A percentile compares a stretch with the other conserved stretches of the same genome.
Evolutionary conservation across 2,329 filamentous ascomycete genomes (phyloP).

Genomic region (Raffaelea albimanens): DNA sequence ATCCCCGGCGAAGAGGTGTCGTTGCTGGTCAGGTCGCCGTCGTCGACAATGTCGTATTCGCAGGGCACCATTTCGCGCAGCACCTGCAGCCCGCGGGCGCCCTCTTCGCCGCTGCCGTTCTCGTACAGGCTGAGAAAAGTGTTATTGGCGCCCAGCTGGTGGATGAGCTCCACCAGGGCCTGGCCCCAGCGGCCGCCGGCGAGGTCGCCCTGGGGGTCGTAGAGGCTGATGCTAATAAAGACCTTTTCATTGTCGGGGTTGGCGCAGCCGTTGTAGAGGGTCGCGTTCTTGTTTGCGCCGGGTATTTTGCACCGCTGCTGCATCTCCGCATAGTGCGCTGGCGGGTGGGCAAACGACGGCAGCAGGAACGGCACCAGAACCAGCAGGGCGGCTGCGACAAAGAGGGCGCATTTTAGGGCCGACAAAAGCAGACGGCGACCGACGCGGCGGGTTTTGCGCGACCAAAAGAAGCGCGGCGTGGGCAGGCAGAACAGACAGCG

Average conservation of each 20-base stretch:
- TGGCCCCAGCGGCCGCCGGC: constrained; percentile 56
- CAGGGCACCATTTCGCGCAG: constrained; percentile 39
- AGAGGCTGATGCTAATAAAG: constrained; percentile 65
- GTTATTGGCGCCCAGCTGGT: constrained; percentile 57
- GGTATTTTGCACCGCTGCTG: constrained; percentile 20
- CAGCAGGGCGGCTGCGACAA: constrained; percentile 44
- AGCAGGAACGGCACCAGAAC: constrained; percentile 22
- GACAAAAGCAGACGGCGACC: background rate
- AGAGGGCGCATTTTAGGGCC: constrained; percentile 11
- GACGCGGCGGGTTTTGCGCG: background rate
- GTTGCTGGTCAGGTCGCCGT: constrained; percentile 42
- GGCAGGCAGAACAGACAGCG: no score
- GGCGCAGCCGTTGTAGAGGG: constrained; percentile 21
- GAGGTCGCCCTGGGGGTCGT: constrained; percentile 51
- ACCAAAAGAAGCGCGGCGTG: background rate
- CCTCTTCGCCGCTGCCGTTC: constrained; percentile 53
- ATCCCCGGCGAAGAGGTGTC: no score
- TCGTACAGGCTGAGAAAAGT: constrained; percentile 67
- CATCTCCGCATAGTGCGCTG: constrained; percentile 26
- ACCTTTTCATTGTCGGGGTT: constrained; percentile 48
- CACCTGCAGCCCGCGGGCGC: constrained; percentile 35
- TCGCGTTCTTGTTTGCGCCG: constrained; percentile 9
- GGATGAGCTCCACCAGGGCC: constrained; percentile 49
- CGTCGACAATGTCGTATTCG: constrained; percentile 45
- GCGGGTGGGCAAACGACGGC: constrained; percentile 32